phyloP scores from a whole-genome alignment of 257 asterid species.

The Phtheirospermum japonicum region DNA sequence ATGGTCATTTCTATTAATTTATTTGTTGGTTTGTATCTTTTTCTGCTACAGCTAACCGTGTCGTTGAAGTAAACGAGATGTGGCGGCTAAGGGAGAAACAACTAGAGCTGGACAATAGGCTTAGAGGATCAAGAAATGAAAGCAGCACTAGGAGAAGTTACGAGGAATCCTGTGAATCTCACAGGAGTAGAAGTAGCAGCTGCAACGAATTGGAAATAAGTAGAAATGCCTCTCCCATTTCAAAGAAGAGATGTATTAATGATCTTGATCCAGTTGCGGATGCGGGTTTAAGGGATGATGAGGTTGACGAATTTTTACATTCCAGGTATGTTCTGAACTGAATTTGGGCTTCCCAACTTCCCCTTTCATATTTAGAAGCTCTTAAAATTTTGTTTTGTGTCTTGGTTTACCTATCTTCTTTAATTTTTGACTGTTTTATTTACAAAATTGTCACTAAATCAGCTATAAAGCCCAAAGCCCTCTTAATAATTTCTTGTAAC shows the following conservation, averaged over 20 bases:
- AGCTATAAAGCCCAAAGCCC: not conserved
- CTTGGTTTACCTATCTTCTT: not conserved
- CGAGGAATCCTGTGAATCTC: slow-evolving; percentile 35
- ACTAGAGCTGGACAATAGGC: slow-evolving; percentile 62
- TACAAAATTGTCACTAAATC: no score
- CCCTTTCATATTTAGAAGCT: not conserved
- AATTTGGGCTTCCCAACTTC: not conserved
- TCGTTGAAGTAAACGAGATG: slow-evolving; percentile 89
- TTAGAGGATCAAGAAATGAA: slow-evolving; percentile 38
- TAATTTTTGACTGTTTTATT: no score
- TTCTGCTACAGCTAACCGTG: slow-evolving; percentile 64
- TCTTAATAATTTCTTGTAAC: not conserved
- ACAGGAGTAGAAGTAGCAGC: slow-evolving; percentile 37
- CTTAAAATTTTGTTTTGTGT: not conserved
- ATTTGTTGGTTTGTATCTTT: not conserved
- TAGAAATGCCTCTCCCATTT: slow-evolving; percentile 36
- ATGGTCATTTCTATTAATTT: no score
- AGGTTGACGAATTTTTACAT: slow-evolving; percentile 66
- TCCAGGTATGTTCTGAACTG: slow-evolving; percentile 49
- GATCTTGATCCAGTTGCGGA: slow-evolving; percentile 37
- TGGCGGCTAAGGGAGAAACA: slow-evolving; percentile 90
- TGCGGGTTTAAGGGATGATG: slow-evolving; percentile 76
- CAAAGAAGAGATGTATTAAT: slow-evolving; percentile 41
- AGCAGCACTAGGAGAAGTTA: slow-evolving; percentile 13
- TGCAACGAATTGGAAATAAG: slow-evolving; percentile 38